Percentiles rank a stretch among this genome's conserved stretches.
Evolutionary conservation across 1,284 basidiomycete species (phyloP).

Genomic region (Boletus mariae): DNA sequence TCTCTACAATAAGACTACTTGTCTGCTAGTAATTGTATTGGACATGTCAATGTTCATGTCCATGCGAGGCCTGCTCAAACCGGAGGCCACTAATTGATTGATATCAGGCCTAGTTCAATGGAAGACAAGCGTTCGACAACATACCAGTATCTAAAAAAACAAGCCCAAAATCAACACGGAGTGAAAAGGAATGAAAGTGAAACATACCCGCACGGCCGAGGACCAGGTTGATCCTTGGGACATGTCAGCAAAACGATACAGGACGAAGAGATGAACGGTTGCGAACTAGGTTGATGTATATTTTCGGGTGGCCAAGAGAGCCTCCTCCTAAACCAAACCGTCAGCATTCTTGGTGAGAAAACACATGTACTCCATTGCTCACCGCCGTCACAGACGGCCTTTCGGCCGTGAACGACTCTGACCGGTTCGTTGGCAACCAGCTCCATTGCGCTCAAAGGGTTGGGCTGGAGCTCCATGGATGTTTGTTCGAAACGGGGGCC

Average conservation of each 20-base stretch:
- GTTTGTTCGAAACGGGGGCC: constrained; percentile 93
- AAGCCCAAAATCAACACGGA: constrained; percentile 7
- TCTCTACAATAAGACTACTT: constrained; percentile 12
- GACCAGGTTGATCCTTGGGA: constrained; percentile 68
- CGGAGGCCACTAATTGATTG: constrained; percentile 65
- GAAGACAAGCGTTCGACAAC: constrained; percentile 29
- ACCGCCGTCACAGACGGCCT: constrained; percentile 94
- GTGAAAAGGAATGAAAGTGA: constrained; percentile 1
- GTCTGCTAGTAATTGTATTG: neutral
- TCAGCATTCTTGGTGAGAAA: constrained; percentile 13
- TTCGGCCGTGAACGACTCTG: constrained; percentile 73
- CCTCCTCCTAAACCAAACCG: constrained; percentile 68
- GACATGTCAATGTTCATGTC: constrained; percentile 38
- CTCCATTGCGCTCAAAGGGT: constrained; percentile 89
- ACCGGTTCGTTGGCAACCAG: constrained; percentile 86
- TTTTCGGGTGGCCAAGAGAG: constrained; percentile 94
- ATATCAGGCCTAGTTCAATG: constrained; percentile 8
- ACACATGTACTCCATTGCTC: constrained; percentile 32
- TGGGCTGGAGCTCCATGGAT: constrained; percentile 80
- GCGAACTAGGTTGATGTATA: constrained; percentile 90
- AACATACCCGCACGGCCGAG: constrained; percentile 75
- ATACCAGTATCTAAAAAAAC: constrained; percentile 72
- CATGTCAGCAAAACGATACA: constrained; percentile 13
- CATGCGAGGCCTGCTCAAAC: constrained; percentile 64
- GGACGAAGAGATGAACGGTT: constrained; percentile 1